phyloP scores from a whole-genome alignment of 176 grass and related monocot genomes.

The Neostapfia colusana region DNA sequence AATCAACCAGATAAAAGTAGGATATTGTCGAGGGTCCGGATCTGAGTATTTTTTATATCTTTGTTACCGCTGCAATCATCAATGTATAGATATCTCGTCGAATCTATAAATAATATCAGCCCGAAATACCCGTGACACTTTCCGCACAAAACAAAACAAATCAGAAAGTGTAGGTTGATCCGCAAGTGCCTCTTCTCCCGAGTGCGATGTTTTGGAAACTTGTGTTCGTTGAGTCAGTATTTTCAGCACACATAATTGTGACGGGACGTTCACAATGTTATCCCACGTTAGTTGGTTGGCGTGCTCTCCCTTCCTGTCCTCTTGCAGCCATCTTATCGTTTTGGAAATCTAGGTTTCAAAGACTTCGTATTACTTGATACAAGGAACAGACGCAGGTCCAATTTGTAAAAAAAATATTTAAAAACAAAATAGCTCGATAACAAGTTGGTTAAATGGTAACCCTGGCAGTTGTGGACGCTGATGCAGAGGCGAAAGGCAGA shows the following conservation, averaged over 20 bases:
- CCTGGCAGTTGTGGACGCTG: too few relatives aligned
- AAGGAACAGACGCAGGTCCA: neutral
- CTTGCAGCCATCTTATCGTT: neutral
- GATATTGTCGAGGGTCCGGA: too few relatives aligned
- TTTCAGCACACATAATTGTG: neutral
- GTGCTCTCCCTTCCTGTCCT: neutral
- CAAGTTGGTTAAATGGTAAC: too few relatives aligned
- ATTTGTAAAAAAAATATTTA: too few relatives aligned
- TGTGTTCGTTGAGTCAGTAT: neutral
- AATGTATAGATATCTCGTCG: too few relatives aligned
- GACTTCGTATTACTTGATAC: neutral
- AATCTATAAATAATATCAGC: too few relatives aligned
- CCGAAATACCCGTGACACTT: too few relatives aligned
- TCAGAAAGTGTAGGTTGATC: neutral
- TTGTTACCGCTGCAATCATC: too few relatives aligned
- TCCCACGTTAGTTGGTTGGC: neutral
- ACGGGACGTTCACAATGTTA: constrained; percentile 18
- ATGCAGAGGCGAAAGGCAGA: neutral
- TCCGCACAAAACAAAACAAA: too few relatives aligned
- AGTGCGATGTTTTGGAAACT: constrained; percentile 22
- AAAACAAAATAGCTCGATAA: too few relatives aligned
- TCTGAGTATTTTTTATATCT: too few relatives aligned
- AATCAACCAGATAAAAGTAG: too few relatives aligned
- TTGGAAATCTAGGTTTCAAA: neutral
- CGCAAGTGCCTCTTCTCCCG: neutral